These are phyloP conservation scores for Drechslera avenae DNA, from an alignment of 2,329 filamentous ascomycete genomes.

Conservation along the genomic window DNA sequence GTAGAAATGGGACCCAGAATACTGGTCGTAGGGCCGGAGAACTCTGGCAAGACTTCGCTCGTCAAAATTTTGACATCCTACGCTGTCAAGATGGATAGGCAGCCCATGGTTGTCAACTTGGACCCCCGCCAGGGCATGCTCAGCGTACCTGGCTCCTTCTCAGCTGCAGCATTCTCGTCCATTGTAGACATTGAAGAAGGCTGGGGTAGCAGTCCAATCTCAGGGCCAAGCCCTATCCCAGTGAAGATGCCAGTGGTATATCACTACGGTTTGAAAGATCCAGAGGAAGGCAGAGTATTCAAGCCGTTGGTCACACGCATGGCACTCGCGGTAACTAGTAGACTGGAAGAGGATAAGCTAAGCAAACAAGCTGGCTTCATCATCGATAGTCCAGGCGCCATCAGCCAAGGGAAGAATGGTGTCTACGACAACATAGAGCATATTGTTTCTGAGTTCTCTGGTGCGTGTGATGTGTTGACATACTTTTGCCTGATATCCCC, in stretches of 20 bases:
- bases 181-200: constrained; percentile 87
- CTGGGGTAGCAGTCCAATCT: constrained; percentile 89
- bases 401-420: constrained; percentile 66
- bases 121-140: constrained; percentile 73
- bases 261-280: constrained; percentile 76
- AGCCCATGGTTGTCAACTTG: constrained; percentile 82
- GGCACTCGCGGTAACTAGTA: constrained; percentile 76
- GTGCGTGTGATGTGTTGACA: constrained; percentile 50
- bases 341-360: constrained; percentile 74
- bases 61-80: constrained; percentile 79
- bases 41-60: constrained; percentile 82
- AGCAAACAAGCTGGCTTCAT: constrained; percentile 78
- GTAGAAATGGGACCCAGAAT: constrained; percentile 73
- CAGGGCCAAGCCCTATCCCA: constrained; percentile 83
- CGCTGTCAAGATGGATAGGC: constrained; percentile 72
- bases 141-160: constrained; percentile 72
- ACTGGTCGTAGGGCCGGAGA: constrained; percentile 77
- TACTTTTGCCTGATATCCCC: background rate
- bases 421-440: constrained; percentile 81
- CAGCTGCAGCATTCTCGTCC: constrained; percentile 83
- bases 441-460: constrained; percentile 72
- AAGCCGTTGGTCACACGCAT: constrained; percentile 75
- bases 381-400: constrained; percentile 78
- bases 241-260: constrained; percentile 93
- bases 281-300: constrained; percentile 73